Percentiles rank a stretch among this genome's conserved stretches.
Conservation (phyloP, 495 filamentous ascomycete genomes). For the Xanthoparmelia taractica region DNA sequence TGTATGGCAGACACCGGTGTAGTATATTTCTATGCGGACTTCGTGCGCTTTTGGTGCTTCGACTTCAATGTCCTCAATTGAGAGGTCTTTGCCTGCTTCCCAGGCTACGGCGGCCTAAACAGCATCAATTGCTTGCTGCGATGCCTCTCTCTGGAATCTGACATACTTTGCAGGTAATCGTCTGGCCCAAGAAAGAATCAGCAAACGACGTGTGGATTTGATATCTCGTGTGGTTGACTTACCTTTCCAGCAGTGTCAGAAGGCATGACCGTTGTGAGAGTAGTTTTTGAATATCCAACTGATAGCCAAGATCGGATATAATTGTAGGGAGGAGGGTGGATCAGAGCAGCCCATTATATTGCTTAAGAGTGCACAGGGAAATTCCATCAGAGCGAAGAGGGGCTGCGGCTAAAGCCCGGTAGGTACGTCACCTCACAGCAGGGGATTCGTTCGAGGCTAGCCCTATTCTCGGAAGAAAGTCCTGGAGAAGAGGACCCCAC, state of each 20-base stretch:
- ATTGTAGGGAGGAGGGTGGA: not conserved
- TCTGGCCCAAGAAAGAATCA: slow-evolving; percentile 39
- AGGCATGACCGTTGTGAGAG: slow-evolving; percentile 21
- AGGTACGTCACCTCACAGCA: not conserved
- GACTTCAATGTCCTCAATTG: slow-evolving; percentile 87
- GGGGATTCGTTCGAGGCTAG: no score
- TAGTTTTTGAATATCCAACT: not conserved
- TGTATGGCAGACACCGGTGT: slow-evolving; percentile 98
- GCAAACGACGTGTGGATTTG: slow-evolving; percentile 17
- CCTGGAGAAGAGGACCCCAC: no score
- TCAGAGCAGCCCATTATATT: not conserved
- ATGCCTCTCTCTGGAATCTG: slow-evolving; percentile 6
- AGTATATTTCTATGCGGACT: slow-evolving; percentile 91
- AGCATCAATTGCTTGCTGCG: slow-evolving; percentile 7
- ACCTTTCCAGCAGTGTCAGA: slow-evolving; percentile 52
- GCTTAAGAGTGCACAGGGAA: not conserved
- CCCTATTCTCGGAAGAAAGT: no score
- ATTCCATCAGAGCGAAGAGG: not conserved
- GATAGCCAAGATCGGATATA: not conserved
- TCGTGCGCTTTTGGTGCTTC: slow-evolving; percentile 86
- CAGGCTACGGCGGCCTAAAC: slow-evolving; percentile 85
- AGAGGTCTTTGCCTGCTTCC: slow-evolving; percentile 85
- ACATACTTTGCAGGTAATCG: slow-evolving; percentile 66
- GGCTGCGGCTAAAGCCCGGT: slow-evolving; percentile 1
- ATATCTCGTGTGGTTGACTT: slow-evolving; percentile 14